Conservation (phyloP, 345 rosid species). For the Eucalyptus sideroxylon region DNA sequence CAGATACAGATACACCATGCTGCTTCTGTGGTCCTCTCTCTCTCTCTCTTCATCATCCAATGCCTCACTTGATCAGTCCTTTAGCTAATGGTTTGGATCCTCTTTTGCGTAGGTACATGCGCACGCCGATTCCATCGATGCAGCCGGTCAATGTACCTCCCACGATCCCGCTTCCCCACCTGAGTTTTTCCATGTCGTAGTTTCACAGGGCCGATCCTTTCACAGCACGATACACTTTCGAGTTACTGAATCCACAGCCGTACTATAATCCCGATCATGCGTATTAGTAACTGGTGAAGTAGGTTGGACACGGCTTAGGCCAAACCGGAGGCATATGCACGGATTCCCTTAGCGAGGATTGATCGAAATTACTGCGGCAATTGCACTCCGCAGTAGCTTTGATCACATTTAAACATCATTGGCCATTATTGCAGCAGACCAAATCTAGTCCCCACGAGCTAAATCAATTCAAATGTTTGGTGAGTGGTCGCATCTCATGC, state of each 20-base stretch:
- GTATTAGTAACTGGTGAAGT: too few species aligned
- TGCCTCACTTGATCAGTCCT: neutral
- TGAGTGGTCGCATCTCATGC: neutral
- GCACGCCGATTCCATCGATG: neutral
- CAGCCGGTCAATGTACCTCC: neutral
- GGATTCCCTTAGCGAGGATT: neutral
- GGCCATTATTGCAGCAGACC: neutral
- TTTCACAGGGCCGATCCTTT: neutral
- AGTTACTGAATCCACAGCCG: neutral
- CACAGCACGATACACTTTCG: neutral
- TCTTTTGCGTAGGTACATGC: neutral
- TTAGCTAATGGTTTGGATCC: neutral
- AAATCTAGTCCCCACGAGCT: neutral
- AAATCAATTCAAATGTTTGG: neutral
- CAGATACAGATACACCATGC: neutral
- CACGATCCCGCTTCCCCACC: neutral
- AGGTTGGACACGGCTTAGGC: neutral
- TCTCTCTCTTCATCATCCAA: neutral
- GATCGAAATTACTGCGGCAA: neutral
- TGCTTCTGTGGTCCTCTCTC: neutral
- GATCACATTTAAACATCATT: neutral
- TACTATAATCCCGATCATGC: neutral
- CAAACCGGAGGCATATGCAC: neutral
- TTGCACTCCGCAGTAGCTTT: neutral
- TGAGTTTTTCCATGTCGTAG: neutral